Evolutionary conservation across 1,284 basidiomycete genomes (phyloP).

Genomic region (Psilocybe mexicana): DNA sequence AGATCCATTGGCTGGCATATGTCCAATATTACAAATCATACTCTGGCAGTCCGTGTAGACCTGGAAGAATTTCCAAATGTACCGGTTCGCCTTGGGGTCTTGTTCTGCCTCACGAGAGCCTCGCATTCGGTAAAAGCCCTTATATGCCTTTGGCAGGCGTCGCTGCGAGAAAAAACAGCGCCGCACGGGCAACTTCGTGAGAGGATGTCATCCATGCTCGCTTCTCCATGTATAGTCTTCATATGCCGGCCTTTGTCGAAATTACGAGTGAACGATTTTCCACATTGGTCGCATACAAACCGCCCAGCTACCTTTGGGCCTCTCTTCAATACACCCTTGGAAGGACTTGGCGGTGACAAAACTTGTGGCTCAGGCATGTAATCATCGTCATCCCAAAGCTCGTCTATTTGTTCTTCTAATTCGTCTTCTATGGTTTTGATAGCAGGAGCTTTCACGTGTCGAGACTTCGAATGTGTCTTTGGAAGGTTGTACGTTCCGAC

Average conservation of each 20-base stretch:
- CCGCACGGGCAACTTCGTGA: constrained; percentile 18
- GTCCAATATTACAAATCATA: no score
- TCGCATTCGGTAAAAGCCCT: constrained; percentile 7
- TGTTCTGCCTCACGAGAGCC: constrained; percentile 7
- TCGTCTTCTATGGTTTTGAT: no score
- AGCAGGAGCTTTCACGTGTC: no score
- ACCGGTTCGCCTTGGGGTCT: no score
- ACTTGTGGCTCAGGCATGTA: not conserved
- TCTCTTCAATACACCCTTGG: not conserved
- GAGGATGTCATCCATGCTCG: not conserved
- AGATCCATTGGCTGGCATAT: no score
- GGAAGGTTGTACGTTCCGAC: no score
- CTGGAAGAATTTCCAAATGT: no score
- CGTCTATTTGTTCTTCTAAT: no score
- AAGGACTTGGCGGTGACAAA: not conserved
- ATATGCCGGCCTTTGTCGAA: constrained; percentile 20
- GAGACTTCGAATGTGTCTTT: no score
- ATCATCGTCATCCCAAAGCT: not conserved
- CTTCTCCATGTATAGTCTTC: constrained; percentile 14
- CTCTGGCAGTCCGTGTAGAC: no score
- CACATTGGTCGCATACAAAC: constrained; percentile 26
- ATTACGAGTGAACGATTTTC: constrained; percentile 25
- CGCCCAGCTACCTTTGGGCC: constrained; percentile 1
- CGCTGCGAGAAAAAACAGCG: constrained; percentile 13
- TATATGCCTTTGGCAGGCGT: constrained; percentile 16